Percentiles rank a stretch among this genome's conserved stretches.
phyloP scores from a whole-genome alignment of 177 flowering plant genomes.

The Tripterygium wilfordii region DNA sequence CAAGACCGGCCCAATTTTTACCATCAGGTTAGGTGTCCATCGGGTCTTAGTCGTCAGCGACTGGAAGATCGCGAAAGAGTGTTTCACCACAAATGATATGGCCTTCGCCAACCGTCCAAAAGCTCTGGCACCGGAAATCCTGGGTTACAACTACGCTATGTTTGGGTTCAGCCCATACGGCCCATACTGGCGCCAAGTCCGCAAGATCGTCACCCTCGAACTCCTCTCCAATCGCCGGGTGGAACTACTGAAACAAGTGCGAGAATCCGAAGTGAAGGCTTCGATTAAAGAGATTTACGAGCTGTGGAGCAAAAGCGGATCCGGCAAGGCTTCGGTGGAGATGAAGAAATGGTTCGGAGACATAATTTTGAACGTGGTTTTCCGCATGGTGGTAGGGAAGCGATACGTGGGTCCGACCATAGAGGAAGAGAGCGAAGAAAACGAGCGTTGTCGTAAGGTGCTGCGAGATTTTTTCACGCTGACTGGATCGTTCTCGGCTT shows the following conservation, averaged over 20 bases:
- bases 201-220: constrained; percentile 2
- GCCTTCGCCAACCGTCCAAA: constrained; percentile 15
- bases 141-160: constrained; percentile 11
- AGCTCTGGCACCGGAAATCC: background rate
- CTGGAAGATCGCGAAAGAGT: constrained; percentile 23
- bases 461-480: too few species aligned
- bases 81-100: constrained; percentile 15
- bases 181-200: constrained; percentile 16
- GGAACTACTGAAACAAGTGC: constrained; percentile 8
- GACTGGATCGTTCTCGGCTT: too few species aligned
- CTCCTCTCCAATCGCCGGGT: constrained; percentile 14
- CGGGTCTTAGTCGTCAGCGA: constrained; percentile 20
- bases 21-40: constrained; percentile 18
- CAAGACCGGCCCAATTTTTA: constrained; percentile 21
- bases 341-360: constrained; percentile 10
- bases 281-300: constrained; percentile 6
- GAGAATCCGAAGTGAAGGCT: constrained; percentile 4
- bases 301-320: background rate
- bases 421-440: too few species aligned
- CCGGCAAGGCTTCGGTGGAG: constrained; percentile 1
- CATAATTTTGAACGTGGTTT: background rate
- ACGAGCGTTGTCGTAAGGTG: too few species aligned
- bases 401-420: too few species aligned
- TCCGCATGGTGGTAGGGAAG: constrained; percentile 4
- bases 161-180: constrained; percentile 15